These are phyloP conservation scores for Coniferiporia weirii DNA, from an alignment of 1,284 basidiomycete species.

Conservation along the genomic window DNA sequence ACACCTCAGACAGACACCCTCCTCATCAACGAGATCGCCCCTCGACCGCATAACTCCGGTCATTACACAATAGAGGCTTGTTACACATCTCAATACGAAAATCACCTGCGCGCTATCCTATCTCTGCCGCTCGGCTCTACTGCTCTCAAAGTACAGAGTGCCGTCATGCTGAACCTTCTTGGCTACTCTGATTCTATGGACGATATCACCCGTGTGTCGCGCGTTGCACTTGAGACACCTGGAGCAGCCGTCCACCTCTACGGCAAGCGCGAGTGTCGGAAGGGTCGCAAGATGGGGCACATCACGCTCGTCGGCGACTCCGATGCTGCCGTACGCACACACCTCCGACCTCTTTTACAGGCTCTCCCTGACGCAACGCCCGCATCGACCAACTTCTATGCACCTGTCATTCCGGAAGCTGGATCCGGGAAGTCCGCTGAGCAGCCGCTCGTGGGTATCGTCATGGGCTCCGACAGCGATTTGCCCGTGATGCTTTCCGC, in stretches of 20 bases:
- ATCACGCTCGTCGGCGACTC: constrained; percentile 85
- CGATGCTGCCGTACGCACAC: constrained; percentile 69
- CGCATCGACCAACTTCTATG: constrained; percentile 51
- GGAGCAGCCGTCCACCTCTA: constrained; percentile 89
- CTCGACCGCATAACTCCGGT: constrained; percentile 98
- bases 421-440: constrained; percentile 55
- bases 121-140: constrained; percentile 88
- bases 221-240: constrained; percentile 57
- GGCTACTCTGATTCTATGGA: constrained; percentile 67
- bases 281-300: constrained; percentile 97
- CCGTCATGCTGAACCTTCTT: constrained; percentile 95
- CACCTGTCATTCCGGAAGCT: constrained; percentile 40
- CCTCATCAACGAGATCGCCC: constrained; percentile 95
- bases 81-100: constrained; percentile 95
- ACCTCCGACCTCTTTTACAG: constrained; percentile 68
- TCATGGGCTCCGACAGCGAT: constrained; percentile 99
- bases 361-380: constrained; percentile 50
- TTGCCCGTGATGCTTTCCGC: constrained; percentile 90
- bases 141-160: constrained; percentile 79
- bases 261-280: constrained; percentile 86
- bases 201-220: constrained; percentile 51
- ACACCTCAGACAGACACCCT: constrained; percentile 52
- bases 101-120: constrained; percentile 96
- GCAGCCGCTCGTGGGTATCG: constrained; percentile 85
- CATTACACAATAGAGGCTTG: constrained; percentile 99